Conservation (phyloP, 2,329 filamentous ascomycete species). For the Fusarium sp. region DNA sequence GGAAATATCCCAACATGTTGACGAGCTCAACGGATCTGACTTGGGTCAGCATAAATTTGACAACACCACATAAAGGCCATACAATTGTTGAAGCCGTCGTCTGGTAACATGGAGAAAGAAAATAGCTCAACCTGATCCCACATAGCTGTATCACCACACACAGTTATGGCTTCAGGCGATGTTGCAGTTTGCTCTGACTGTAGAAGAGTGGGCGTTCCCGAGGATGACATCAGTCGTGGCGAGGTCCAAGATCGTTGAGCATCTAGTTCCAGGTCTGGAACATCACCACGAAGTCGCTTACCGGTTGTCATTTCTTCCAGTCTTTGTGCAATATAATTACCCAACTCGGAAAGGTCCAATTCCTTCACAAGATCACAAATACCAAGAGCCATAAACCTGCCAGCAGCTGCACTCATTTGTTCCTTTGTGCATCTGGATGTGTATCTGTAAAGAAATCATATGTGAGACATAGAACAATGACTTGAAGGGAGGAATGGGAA, state of each 20-base stretch:
- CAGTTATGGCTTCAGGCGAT: not conserved
- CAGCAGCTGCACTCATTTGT: not conserved
- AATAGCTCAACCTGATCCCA: not conserved
- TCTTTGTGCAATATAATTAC: not conserved
- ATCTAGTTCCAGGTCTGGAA: not conserved
- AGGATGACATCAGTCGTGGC: not conserved
- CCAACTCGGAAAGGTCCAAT: not conserved
- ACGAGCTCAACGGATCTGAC: not conserved
- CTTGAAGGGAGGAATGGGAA: not conserved
- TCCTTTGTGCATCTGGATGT: conserved; percentile 7
- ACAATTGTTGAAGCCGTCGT: not conserved
- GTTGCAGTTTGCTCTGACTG: not conserved
- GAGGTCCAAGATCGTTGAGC: not conserved
- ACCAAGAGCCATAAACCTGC: not conserved
- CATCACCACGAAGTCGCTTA: not conserved
- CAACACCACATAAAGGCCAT: not conserved
- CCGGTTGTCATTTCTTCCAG: not conserved
- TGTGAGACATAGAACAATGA: not conserved
- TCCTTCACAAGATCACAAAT: not conserved
- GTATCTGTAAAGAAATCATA: not conserved
- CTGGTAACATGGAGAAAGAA: not conserved
- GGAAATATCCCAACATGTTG: not conserved
- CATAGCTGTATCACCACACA: not conserved
- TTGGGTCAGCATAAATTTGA: not conserved
- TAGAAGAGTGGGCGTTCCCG: not conserved